Percentiles rank a stretch among this genome's conserved stretches.
These are phyloP conservation scores for Citrus trifoliata DNA, from an alignment of 345 rosid genomes.

Conservation along the genomic window DNA sequence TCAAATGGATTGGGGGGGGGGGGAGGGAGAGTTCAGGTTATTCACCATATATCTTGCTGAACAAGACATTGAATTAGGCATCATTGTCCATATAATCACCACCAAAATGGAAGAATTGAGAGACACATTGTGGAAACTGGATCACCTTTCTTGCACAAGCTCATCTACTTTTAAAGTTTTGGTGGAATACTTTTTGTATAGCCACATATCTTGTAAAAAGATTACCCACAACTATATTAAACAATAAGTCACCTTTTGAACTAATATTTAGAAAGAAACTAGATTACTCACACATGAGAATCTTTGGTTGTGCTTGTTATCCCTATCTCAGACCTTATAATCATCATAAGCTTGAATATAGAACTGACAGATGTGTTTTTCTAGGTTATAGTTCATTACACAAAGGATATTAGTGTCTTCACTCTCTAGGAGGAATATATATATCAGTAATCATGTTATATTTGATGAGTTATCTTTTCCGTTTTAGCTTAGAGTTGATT, in stretches of 20 bases:
- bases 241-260: not conserved
- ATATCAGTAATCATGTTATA: too few species aligned
- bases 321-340: too few species aligned
- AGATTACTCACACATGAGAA: not conserved
- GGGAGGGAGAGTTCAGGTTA: not conserved
- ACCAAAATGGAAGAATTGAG: not conserved
- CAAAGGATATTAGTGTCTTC: too few species aligned
- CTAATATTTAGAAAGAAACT: too few species aligned
- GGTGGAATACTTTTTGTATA: not conserved
- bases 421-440: too few species aligned
- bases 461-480: too few species aligned
- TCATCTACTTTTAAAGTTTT: too few species aligned
- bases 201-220: not conserved
- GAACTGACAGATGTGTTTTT: too few species aligned
- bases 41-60: not conserved
- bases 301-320: constrained; percentile 1
- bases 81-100: not conserved
- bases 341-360: too few species aligned
- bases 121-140: not conserved
- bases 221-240: not conserved
- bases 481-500: too few species aligned
- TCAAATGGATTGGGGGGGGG: not conserved
- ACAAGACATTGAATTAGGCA: not conserved
- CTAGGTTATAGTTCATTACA: too few species aligned
- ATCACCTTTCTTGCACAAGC: not conserved